Evolutionary conservation across 306 rosid species (phyloP), one percentile per base, ranked within the genome.

Genomic region (Senna tora): DNA sequence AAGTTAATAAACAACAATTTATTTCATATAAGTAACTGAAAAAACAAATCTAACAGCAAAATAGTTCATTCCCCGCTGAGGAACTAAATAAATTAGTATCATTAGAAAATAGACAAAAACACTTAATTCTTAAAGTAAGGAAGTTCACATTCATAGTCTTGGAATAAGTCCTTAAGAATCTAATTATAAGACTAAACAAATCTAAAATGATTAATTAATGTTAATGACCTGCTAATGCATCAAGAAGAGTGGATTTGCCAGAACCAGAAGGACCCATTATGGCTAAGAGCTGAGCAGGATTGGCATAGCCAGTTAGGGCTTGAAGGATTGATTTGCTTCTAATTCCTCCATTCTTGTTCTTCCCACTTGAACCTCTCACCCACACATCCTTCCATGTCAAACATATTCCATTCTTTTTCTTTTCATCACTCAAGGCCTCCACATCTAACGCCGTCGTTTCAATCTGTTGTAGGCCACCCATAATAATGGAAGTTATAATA

Each of bases 211-310:
- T n/a, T n/a, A n/a, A 2, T 2, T 54, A 2, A 5, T n/a, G n/a
- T n/a, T n/a, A 53, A 9, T 21, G 30, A 81, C 85, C 85, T 80
- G 87, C 91, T 49, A 86, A 59, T 8, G 91, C 39, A 72, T 86
- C 94, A 60, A 88, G 94, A 8, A 88, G 89, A 8, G 94, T 88
- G 11, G 94, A 86, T 58, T 88, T 88, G 73, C 94, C 94, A 80
- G 71, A 86, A 4, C 91, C 95, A 42, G 89, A 89, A 55, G 95
- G 95, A 46, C 89, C 92, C 87, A 87, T 84, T 13, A 84, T 69
- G 22, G 89, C 89, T 39, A 86, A 68, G 17, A 89, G 74, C 59
- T 89, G 72, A 1, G 83, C 74, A 28, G 59, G 86, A 32, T 70
- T 82, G 5, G 88, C 95, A 80, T 76, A 84, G 55, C 92, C 96